Base-by-base conservation (phyloP, 73 alveolate species). In the Uronychia binucleata region DNA sequence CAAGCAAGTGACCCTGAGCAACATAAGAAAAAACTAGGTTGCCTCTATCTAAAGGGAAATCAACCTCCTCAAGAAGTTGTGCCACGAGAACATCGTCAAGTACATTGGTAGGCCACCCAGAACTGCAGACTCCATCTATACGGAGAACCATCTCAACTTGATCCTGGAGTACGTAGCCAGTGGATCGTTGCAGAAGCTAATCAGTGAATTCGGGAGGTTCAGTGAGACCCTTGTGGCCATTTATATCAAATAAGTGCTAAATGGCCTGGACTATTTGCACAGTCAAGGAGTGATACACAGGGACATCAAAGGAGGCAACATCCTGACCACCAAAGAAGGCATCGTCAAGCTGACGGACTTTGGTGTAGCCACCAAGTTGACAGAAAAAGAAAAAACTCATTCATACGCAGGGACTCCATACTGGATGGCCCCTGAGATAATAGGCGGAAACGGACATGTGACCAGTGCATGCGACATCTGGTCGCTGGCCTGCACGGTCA, bases 341-440 rank as follows among this genome's bases (percentile, higher is more conserved):
- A 90, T 93, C 8, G 96, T 98, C 57, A 96, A 97, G 82, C 84
- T 97, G 74, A 99, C 99, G 19, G 99, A 98, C 89, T 98, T 98
- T 89, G 99, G 99, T 30, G 99, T 97, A 67, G 98, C 99, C 29
- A 97, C 97, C 31, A 91, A 85, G 31, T 78, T 98, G 58, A 91
- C 90, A 57, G 99, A 95, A 60, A 92, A 94, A 77, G 97, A 93
- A 33, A 93, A 96, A 87, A 96, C 95, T 77, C 95, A 90, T 88
- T 93, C 98, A 31, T 84, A 92, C 58, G 99, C 94, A 57, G 99
- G 99, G 0, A 97, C 99, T 58, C 99, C 99, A 28, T 97, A 97
- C 87, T 98, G 99, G 98, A 98, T 98, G 99, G 99, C 99, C 5
- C 99, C 99, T 28, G 99, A 98, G 94, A 98, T 98, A 13, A 96